Percentiles rank a stretch among this genome's conserved stretches.
Evolutionary conservation across 2,329 filamentous ascomycete species (phyloP).

Genomic region (Lasiodiplodia sp.): DNA sequence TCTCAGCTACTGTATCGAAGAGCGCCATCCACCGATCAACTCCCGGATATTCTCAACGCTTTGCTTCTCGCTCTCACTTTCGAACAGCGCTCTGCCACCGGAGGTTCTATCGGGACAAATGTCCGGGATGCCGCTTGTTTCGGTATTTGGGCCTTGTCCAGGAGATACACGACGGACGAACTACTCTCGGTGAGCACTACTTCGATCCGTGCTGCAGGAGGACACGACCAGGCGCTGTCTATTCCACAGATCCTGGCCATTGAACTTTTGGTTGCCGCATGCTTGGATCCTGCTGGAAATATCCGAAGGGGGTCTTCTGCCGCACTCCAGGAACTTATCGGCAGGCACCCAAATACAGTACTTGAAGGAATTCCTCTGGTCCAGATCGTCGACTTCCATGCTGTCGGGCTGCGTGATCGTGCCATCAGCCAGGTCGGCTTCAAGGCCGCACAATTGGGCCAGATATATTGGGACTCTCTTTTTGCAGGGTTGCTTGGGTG

Average conservation of each 20-base stretch:
- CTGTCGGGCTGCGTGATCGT: slow-evolving; percentile 84
- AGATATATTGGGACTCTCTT: slow-evolving; percentile 71
- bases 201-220: slow-evolving; percentile 51
- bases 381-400: slow-evolving; percentile 90
- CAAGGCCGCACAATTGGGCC: slow-evolving; percentile 70
- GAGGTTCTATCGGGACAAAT: slow-evolving; percentile 85
- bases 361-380: slow-evolving; percentile 83
- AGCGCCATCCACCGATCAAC: slow-evolving; percentile 74
- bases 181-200: slow-evolving; percentile 67
- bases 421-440: slow-evolving; percentile 81
- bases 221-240: slow-evolving; percentile 44
- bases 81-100: slow-evolving; percentile 85
- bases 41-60: slow-evolving; percentile 77
- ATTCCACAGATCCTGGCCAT: slow-evolving; percentile 81
- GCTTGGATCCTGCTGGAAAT: slow-evolving; percentile 88
- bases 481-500: slow-evolving; percentile 77
- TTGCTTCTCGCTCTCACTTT: slow-evolving; percentile 83
- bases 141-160: slow-evolving; percentile 89
- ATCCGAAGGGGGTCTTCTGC: slow-evolving; percentile 92
- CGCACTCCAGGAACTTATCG: slow-evolving; percentile 91
- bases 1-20: slow-evolving; percentile 86
- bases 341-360: slow-evolving; percentile 87
- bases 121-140: slow-evolving; percentile 96
- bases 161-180: slow-evolving; percentile 84
- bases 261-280: slow-evolving; percentile 81